These are phyloP conservation scores for Trametes cubensis DNA, from an alignment of 768 basidiomycete genomes.

Conservation along the genomic window DNA sequence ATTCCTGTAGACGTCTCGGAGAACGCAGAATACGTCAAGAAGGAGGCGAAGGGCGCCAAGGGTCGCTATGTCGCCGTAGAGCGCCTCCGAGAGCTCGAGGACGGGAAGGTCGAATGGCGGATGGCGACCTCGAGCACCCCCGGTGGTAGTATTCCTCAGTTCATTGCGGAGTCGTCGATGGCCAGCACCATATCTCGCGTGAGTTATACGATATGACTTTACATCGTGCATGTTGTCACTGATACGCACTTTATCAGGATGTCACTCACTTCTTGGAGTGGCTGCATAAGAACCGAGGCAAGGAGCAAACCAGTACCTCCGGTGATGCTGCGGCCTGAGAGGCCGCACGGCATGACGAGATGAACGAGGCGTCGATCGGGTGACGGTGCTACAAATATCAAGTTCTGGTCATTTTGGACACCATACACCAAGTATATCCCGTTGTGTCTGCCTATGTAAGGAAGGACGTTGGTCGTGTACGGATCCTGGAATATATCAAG, in stretches of 20 bases:
- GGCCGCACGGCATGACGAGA: not conserved
- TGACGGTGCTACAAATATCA: no score
- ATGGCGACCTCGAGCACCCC: constrained; percentile 80
- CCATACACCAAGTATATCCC: no score
- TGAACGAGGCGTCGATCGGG: no score
- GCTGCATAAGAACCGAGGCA: constrained; percentile 46
- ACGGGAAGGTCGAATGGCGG: constrained; percentile 72
- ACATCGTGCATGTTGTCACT: not conserved
- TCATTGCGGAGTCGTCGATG: constrained; percentile 63
- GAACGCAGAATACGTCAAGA: constrained; percentile 57
- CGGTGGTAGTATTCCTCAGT: constrained; percentile 69
- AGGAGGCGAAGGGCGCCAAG: constrained; percentile 65
- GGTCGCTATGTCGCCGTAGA: constrained; percentile 76
- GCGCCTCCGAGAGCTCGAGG: constrained; percentile 59
- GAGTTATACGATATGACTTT: constrained; percentile 18
- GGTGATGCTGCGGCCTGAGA: not conserved
- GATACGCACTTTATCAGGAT: constrained; percentile 47
- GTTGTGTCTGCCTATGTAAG: no score
- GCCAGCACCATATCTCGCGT: constrained; percentile 66
- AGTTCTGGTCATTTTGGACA: no score
- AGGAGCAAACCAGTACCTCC: not conserved
- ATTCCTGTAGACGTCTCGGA: constrained; percentile 68
- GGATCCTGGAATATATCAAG: no score
- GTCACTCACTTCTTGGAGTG: constrained; percentile 74
- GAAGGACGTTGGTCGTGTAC: no score